Conservation (phyloP, 768 basidiomycete species). For the Mrakia hoshinonis region DNA sequence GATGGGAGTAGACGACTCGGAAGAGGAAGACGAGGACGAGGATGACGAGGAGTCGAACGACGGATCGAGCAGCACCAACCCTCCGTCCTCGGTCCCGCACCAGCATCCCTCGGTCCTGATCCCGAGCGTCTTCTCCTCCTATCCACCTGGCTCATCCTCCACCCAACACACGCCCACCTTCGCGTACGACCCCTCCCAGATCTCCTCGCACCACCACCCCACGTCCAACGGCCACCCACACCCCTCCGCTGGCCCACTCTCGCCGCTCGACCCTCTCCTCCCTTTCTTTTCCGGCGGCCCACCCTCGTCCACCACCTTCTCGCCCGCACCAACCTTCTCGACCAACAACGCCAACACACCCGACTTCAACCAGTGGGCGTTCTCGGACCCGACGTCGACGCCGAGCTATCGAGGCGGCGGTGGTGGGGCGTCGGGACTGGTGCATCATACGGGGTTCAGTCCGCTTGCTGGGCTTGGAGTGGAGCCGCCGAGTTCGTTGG, state of each 20-base stretch:
- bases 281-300: constrained; percentile 1
- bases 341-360: not conserved
- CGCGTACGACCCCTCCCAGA: not conserved
- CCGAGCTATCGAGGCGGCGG: not conserved
- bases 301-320: not conserved
- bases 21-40: constrained; percentile 1
- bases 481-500: not conserved
- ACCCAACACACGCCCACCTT: not conserved
- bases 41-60: constrained; percentile 6
- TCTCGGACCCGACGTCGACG: not conserved
- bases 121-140: not conserved
- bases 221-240: not conserved
- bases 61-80: not conserved
- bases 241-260: not conserved
- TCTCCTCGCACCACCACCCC: not conserved
- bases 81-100: not conserved
- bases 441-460: not conserved
- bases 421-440: not conserved
- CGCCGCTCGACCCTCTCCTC: not conserved
- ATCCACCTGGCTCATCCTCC: not conserved
- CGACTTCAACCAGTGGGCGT: constrained; percentile 13
- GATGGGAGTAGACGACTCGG: not conserved
- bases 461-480: not conserved
- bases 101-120: too few relatives aligned
- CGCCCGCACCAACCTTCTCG: not conserved